Percentiles rank a stretch among this genome's conserved stretches.
These are phyloP conservation scores for Phytophthora ohioensis DNA, from an alignment of 352 stramenopile species.

Conservation along the genomic window DNA sequence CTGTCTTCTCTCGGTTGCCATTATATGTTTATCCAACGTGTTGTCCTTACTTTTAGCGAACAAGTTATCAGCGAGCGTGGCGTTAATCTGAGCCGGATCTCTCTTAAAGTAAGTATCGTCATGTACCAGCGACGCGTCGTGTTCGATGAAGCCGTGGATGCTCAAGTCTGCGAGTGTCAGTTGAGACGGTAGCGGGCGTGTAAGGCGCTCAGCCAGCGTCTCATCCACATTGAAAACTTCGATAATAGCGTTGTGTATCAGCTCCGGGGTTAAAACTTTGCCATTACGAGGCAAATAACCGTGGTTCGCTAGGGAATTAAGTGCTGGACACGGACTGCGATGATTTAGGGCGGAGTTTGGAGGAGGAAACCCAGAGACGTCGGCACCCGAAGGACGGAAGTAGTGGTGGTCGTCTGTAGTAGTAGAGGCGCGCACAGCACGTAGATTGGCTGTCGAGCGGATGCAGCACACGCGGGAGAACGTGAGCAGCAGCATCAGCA, in stretches of 20 bases:
- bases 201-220: slow-evolving; percentile 46
- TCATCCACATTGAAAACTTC: slow-evolving; percentile 62
- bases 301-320: slow-evolving; percentile 82
- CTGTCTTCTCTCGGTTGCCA: slow-evolving; percentile 50
- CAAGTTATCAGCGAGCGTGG: slow-evolving; percentile 52
- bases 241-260: slow-evolving; percentile 51
- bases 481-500: slow-evolving; percentile 18
- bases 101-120: slow-evolving; percentile 60
- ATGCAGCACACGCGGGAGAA: slow-evolving; percentile 10
- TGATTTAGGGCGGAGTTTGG: slow-evolving; percentile 49
- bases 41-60: slow-evolving; percentile 43
- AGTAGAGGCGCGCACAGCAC: neutral
- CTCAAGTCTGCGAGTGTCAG: slow-evolving; percentile 68
- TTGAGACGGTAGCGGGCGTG: slow-evolving; percentile 35
- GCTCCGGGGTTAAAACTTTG: slow-evolving; percentile 53
- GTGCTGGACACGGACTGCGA: slow-evolving; percentile 64
- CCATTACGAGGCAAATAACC: slow-evolving; percentile 68
- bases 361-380: slow-evolving; percentile 60
- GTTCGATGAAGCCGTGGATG: slow-evolving; percentile 62
- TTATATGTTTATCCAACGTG: slow-evolving; percentile 47
- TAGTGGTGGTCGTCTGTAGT: slow-evolving; percentile 42
- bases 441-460: slow-evolving; percentile 2
- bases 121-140: slow-evolving; percentile 76
- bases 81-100: slow-evolving; percentile 59
- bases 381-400: slow-evolving; percentile 41